Percentiles rank a stretch among this genome's conserved stretches.
phyloP scores from a whole-genome alignment of 257 asterid genomes.

The Jasminum sambac region DNA sequence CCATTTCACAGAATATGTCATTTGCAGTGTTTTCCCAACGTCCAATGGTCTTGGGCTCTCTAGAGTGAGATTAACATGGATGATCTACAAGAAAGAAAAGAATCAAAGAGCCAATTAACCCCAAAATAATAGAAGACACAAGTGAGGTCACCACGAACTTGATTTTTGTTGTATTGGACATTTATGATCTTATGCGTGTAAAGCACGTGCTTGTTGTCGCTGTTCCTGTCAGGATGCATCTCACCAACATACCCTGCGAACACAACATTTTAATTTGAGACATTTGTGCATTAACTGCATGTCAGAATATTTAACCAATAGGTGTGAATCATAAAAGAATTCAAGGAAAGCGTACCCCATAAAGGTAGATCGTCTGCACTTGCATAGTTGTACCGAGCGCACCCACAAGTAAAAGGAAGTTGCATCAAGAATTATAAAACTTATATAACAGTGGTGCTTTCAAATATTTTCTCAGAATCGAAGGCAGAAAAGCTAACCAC shows the following conservation, averaged over 20 bases:
- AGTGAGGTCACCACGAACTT: constrained; percentile 34
- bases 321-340: background rate
- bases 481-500: background rate
- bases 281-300: background rate
- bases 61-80: constrained; percentile 61
- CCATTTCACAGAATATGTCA: constrained; percentile 66
- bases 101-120: constrained; percentile 4
- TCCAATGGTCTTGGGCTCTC: constrained; percentile 52
- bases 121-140: background rate
- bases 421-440: constrained; percentile 19
- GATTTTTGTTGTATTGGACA: constrained; percentile 56
- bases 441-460: background rate
- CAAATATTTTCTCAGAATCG: background rate
- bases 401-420: constrained; percentile 21
- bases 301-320: background rate
- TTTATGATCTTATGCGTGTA: constrained; percentile 51
- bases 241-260: constrained; percentile 55
- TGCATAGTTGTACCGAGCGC: constrained; percentile 22
- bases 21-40: constrained; percentile 41
- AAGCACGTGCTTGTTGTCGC: constrained; percentile 52
- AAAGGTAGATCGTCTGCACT: constrained; percentile 64
- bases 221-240: constrained; percentile 48
- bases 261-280: background rate
- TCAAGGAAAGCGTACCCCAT: constrained; percentile 49
- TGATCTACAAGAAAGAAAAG: constrained; percentile 40